Percentiles rank a stretch among this genome's conserved stretches.
Evolutionary conservation across 441 rosid genomes (phyloP).

Genomic region (Erodium texanum): DNA sequence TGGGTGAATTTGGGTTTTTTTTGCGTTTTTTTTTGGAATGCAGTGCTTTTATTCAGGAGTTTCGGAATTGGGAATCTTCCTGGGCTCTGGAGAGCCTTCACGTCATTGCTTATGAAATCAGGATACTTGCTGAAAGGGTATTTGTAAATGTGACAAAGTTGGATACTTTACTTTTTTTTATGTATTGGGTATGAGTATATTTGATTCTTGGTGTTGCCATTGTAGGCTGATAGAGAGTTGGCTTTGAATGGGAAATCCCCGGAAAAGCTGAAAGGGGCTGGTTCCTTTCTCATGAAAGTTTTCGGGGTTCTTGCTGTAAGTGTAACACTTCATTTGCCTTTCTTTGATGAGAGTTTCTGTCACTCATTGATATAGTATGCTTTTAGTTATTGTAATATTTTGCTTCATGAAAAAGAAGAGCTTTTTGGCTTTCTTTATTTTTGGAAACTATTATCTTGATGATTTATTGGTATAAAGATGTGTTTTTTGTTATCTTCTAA

Average conservation of each 20-base stretch:
- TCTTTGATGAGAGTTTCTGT: not conserved
- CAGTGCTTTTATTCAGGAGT: slow-evolving; percentile 92
- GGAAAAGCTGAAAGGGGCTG: slow-evolving; percentile 86
- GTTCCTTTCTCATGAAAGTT: slow-evolving; percentile 88
- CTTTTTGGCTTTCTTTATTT: too few relatives aligned
- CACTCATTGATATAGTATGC: not conserved
- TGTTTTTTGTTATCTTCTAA: slow-evolving; percentile 4
- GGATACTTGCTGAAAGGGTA: slow-evolving; percentile 81
- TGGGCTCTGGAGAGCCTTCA: slow-evolving; percentile 89
- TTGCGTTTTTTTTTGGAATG: slow-evolving; percentile 10
- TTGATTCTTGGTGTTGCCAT: not conserved
- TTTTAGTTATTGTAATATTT: too few relatives aligned
- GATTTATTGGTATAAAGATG: not conserved
- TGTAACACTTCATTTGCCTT: slow-evolving; percentile 13
- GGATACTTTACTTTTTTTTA: not conserved
- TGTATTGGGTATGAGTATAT: not conserved
- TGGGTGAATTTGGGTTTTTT: not conserved
- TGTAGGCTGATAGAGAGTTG: slow-evolving; percentile 78
- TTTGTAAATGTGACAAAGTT: not conserved
- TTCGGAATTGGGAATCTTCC: slow-evolving; percentile 92
- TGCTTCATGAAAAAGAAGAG: too few relatives aligned
- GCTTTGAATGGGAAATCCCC: slow-evolving; percentile 75
- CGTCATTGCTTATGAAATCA: slow-evolving; percentile 72
- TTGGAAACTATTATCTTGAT: not conserved
- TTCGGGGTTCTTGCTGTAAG: slow-evolving; percentile 95